phyloP scores from a whole-genome alignment of 441 rosid genomes.

The Erysimum cheiri region DNA sequence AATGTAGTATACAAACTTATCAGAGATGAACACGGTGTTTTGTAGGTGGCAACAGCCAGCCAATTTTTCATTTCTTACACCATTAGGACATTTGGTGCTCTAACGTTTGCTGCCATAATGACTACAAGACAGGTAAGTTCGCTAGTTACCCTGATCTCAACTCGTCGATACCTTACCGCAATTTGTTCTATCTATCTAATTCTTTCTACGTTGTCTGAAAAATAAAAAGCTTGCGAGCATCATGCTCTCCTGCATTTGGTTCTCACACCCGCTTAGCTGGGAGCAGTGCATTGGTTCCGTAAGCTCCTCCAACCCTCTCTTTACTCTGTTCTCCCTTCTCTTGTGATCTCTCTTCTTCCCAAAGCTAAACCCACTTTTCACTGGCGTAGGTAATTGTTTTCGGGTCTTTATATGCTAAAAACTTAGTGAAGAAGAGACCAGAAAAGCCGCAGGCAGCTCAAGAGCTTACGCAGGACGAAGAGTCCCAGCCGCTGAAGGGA shows the following conservation, averaged over 20 bases:
- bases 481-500: slow-evolving; percentile 49
- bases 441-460: slow-evolving; percentile 48
- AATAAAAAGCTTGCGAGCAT: slow-evolving; percentile 77
- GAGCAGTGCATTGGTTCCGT: slow-evolving; percentile 90
- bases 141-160: neutral
- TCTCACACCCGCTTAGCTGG: slow-evolving; percentile 88
- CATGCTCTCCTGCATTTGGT: slow-evolving; percentile 87
- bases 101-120: slow-evolving; percentile 92
- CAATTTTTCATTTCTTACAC: slow-evolving; percentile 94
- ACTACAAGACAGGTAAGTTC: slow-evolving; percentile 86
- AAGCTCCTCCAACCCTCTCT: slow-evolving; percentile 44
- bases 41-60: slow-evolving; percentile 89
- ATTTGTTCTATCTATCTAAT: neutral
- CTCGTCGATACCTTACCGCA: neutral
- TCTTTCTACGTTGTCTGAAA: slow-evolving; percentile 6
- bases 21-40: slow-evolving; percentile 10
- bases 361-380: slow-evolving; percentile 17
- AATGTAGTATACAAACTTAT: neutral
- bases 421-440: slow-evolving; percentile 51
- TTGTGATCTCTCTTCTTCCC: slow-evolving; percentile 9
- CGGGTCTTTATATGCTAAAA: slow-evolving; percentile 71
- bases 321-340: slow-evolving; percentile 26
- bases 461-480: slow-evolving; percentile 48
- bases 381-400: slow-evolving; percentile 68
- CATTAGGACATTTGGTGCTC: slow-evolving; percentile 94